phyloP scores from a whole-genome alignment of 179 eudicot genomes.

The Silene noctiflora region DNA sequence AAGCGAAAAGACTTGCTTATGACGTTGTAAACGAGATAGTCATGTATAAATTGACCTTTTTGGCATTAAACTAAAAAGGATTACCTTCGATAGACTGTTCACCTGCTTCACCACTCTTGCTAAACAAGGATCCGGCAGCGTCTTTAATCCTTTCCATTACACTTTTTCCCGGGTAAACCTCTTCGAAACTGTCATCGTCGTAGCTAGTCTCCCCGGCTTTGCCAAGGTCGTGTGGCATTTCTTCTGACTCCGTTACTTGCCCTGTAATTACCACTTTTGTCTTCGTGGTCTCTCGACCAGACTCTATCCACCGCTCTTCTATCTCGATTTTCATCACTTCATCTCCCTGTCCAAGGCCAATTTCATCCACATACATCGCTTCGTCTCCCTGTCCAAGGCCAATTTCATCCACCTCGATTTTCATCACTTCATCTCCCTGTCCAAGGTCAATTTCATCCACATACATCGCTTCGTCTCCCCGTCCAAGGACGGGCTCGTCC shows the following conservation, averaged over 20 bases:
- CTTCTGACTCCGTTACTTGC: slow-evolving; percentile 56
- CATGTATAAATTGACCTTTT: background rate
- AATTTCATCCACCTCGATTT: background rate
- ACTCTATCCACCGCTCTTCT: background rate
- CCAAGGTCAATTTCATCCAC: background rate
- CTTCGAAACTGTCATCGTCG: slow-evolving; percentile 27
- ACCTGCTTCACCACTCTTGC: slow-evolving; percentile 36
- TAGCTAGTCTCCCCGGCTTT: slow-evolving; percentile 16
- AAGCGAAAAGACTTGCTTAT: background rate
- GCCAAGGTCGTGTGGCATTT: slow-evolving; percentile 43
- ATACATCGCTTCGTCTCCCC: background rate
- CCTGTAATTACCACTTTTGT: slow-evolving; percentile 30
- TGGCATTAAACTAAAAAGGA: too few relatives aligned
- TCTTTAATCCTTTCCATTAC: slow-evolving; percentile 53
- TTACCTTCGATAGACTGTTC: slow-evolving; percentile 33
- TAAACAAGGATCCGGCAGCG: slow-evolving; percentile 53
- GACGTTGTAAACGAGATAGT: background rate
- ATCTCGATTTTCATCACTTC: background rate
- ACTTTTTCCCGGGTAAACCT: slow-evolving; percentile 32
- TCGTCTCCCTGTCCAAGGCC: background rate
- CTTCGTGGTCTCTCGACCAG: slow-evolving; percentile 1
- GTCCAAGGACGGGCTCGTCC: background rate
- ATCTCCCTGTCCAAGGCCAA: background rate
- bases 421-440: background rate
- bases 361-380: background rate